Evolutionary conservation across 768 basidiomycete genomes (phyloP).

Genomic region (Nevesoporus exiguus): DNA sequence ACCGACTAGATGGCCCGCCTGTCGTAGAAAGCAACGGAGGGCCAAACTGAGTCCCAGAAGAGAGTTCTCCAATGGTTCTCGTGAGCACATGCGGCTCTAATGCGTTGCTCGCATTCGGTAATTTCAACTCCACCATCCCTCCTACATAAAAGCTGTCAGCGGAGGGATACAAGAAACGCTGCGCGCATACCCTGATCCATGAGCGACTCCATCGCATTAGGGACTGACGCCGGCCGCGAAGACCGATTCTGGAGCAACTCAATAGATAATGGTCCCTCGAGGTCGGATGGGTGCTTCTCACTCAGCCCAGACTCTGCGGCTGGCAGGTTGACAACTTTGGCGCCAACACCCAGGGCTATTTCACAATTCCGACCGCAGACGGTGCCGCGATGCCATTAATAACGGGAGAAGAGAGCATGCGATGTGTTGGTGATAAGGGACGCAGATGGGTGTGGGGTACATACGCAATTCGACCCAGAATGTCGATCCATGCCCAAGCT

Average conservation of each 20-base stretch:
- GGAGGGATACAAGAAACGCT: neutral
- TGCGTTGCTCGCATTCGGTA: constrained; percentile 37
- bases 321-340: constrained; percentile 38
- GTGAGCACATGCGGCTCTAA: constrained; percentile 36
- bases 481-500: constrained; percentile 68
- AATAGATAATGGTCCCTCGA: constrained; percentile 28
- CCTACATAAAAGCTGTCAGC: constrained; percentile 32
- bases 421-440: constrained; percentile 10
- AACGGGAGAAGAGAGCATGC: constrained; percentile 2
- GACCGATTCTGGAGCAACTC: constrained; percentile 20
- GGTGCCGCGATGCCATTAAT: constrained; percentile 7
- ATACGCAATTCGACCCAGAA: constrained; percentile 84
- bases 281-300: constrained; percentile 20
- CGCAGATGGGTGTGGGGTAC: constrained; percentile 19
- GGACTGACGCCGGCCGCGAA: constrained; percentile 1
- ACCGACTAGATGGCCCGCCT: neutral
- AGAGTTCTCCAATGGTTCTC: constrained; percentile 41
- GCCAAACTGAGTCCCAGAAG: constrained; percentile 35
- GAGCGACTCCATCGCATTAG: constrained; percentile 55
- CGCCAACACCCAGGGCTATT: constrained; percentile 65
- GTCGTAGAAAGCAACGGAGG: constrained; percentile 17
- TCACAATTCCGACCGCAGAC: constrained; percentile 1
- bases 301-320: constrained; percentile 22
- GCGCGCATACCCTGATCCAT: constrained; percentile 56
- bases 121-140: constrained; percentile 54